Evolutionary conservation across 1,284 basidiomycete genomes (phyloP), one percentile per base, ranked within the genome.

Genomic region (Phlebopus sp.): DNA sequence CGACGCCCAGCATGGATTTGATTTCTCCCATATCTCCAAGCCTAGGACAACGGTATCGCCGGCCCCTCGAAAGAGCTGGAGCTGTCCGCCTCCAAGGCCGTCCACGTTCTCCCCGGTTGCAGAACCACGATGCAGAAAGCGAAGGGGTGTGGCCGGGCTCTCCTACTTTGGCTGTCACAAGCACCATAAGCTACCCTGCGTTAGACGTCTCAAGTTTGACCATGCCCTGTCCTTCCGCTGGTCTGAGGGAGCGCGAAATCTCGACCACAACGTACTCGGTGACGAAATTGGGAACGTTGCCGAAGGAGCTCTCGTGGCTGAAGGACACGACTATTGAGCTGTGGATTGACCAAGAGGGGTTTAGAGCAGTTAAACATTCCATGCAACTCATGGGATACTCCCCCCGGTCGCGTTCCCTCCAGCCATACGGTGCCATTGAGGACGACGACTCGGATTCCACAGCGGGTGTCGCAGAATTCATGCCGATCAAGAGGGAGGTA

Each of bases 311-410:
- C 1, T 55, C 63, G 1, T 86, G 82, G 80, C 71, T 88, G 8
- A 69, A 73, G 47, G 69, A 74, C 40, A 70, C 71, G 15, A 66
- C 64, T 29, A 64, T 90, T n/a, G 78, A 86, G 49, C 67, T 91
- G 25, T 77, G 81, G 65, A 82, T 91, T 27, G 90, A 91, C 59
- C 89, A 91, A 64, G 89, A 91, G 67, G 83, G 85, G 6, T 87
- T 86, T 55, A 78, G 86, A 23, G 73, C 77, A 10, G 72, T 83
- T 14, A 69, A 72, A 18, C 78, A 83, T 15, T 65, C 70, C 10
- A 83, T 90, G 68, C 73, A 70, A 48, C 76, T 83, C 39, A 69
- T 71, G n/a, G 78, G 79, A 42, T 78, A 77, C 52, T 70, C 71
- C 17, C 62, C 60, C 29, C 62, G 64, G 23, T 59, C 63, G 11